Conservation (phyloP, 495 filamentous ascomycete species). For the Penicillium cataractarum region DNA sequence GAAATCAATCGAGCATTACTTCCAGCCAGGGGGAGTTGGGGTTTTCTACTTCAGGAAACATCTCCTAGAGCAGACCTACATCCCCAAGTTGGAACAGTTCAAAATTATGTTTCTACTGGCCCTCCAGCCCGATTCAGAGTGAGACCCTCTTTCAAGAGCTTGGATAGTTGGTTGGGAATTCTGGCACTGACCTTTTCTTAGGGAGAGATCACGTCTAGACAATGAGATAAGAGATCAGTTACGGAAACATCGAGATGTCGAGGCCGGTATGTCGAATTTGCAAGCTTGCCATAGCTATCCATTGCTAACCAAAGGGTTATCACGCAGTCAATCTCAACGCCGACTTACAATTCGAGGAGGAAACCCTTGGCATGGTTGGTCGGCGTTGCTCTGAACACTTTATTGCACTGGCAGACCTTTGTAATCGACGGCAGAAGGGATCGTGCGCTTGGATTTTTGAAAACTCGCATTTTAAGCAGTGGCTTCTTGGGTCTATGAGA, state of each 20-base stretch:
- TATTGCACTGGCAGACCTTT: slow-evolving; percentile 35
- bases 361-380: too few species aligned
- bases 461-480: slow-evolving; percentile 25
- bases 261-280: too few species aligned
- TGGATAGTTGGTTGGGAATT: too few species aligned
- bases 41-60: slow-evolving; percentile 32
- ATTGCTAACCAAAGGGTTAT: too few species aligned
- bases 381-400: too few species aligned
- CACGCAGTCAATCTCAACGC: too few species aligned
- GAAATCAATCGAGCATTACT: slow-evolving; percentile 34
- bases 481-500: slow-evolving; percentile 36
- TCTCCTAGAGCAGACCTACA: slow-evolving; percentile 32
- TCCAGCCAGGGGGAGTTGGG: slow-evolving; percentile 40
- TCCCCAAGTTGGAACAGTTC: slow-evolving; percentile 36
- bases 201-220: too few species aligned
- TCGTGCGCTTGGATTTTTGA: slow-evolving; percentile 39
- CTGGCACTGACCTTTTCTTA: too few species aligned
- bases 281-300: too few species aligned
- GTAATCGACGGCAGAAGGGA: slow-evolving; percentile 34
- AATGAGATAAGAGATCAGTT: too few species aligned
- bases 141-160: neutral
- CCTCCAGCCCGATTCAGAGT: slow-evolving; percentile 37
- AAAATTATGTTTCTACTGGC: slow-evolving; percentile 34
- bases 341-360: too few species aligned
- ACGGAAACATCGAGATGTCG: too few species aligned